Evolutionary conservation across 202 grass and related monocot genomes (phyloP), one percentile per base, ranked within the genome.

Genomic region (Hordeum pubiflorum): DNA sequence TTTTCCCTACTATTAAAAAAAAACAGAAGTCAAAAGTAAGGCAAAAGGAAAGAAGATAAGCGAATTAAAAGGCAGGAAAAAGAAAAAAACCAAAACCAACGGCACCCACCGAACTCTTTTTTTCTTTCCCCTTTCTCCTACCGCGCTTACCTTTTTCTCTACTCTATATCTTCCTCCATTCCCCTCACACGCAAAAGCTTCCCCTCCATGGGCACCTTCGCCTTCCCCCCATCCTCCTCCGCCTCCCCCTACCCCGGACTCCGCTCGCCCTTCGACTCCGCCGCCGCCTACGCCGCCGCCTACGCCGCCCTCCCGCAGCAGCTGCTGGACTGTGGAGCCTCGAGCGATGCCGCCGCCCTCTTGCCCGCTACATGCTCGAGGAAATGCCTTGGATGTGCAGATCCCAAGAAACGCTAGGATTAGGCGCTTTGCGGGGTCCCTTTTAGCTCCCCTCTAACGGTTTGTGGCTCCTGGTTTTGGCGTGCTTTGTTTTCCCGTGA

Each of bases 371-470:
- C 69, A 9, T 86, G 83, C 54, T 87, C 78, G 84, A 84, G 43
- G 77, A 61, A 86, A 78, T 81, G 79, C 77, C 83, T 84, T 81
- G 34, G 18, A 55, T 74, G 66, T 26, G 58, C 72, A 27, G 81
- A 68, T 70, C 58, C 66, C 86, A 91, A 80, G 62, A 83, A 80
- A 79, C 80, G 69, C 84, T 83, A 91, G 82, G 33, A 88, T 72
- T 81, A 81, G 77, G 63, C 77, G 20, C 59, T 66, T 32, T 29
- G 29, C 34, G 73, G 83, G 87, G 81, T 86, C 74, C 77, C 81
- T 89, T 92, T 89, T 92, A 81, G 72, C 57, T 89, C 74, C 77
- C 81, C 84, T 70, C 59, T 89, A 74, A 72, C 65, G 34, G 84
- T 65, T 83, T 38, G 15, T 44, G 41, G 43, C 20, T 55, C 79